These are phyloP conservation scores for Dalbergia cochinchinensis DNA, from an alignment of 306 rosid species.

Conservation along the genomic window DNA sequence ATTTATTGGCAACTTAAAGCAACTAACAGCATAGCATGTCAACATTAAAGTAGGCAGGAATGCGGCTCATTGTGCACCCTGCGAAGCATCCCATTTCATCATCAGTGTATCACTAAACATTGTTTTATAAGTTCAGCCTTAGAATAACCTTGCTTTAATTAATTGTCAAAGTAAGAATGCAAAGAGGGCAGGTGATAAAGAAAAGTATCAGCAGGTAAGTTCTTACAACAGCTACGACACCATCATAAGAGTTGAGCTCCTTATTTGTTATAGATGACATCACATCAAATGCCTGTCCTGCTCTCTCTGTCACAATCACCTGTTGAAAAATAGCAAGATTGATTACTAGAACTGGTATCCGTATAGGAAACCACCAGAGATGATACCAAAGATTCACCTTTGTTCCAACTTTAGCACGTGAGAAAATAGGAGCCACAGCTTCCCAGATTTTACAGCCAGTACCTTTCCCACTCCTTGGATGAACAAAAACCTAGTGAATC, in stretches of 20 bases:
- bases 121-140: constrained; percentile 12
- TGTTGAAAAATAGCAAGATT: constrained; percentile 49
- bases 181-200: constrained; percentile 29
- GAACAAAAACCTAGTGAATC: constrained; percentile 86
- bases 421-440: constrained; percentile 80
- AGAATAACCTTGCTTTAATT: neutral
- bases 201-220: constrained; percentile 32
- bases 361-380: constrained; percentile 28
- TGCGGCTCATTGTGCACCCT: neutral
- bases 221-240: constrained; percentile 91
- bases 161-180: constrained; percentile 17
- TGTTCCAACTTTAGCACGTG: constrained; percentile 77
- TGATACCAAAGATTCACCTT: constrained; percentile 63
- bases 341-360: constrained; percentile 25
- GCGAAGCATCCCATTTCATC: neutral
- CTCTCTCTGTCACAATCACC: constrained; percentile 91
- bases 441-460: constrained; percentile 86
- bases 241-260: constrained; percentile 87
- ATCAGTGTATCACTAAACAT: constrained; percentile 3
- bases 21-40: constrained; percentile 15
- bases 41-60: constrained; percentile 10
- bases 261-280: constrained; percentile 69
- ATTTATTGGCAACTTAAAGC: constrained; percentile 16
- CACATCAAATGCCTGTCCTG: constrained; percentile 82
- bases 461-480: constrained; percentile 96